Percentiles rank a stretch among this genome's conserved stretches.
These are phyloP conservation scores for Solanum raphanifolium DNA, from an alignment of 257 asterid species.

Conservation along the genomic window DNA sequence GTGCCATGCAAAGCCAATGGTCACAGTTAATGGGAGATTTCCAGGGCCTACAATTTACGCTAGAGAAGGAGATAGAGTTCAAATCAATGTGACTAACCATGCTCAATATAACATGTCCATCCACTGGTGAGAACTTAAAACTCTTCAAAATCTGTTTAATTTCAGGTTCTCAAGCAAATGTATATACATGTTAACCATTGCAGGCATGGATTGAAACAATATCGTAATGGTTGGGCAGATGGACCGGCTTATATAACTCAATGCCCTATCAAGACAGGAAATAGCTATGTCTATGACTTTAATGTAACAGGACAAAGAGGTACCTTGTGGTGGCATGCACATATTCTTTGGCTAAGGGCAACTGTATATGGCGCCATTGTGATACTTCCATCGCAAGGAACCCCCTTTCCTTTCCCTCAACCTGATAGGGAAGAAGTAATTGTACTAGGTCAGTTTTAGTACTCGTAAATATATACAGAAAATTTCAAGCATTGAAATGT, in stretches of 20 bases:
- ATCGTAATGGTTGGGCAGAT: slow-evolving; percentile 15
- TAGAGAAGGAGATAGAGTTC: slow-evolving; percentile 25
- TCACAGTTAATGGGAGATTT: slow-evolving; percentile 48
- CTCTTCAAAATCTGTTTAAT: neutral
- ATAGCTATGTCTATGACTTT: slow-evolving; percentile 24
- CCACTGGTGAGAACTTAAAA: slow-evolving; percentile 29
- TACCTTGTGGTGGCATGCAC: slow-evolving; percentile 15
- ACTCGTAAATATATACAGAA: neutral
- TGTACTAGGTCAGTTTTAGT: slow-evolving; percentile 5
- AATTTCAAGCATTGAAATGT: neutral
- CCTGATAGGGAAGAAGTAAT: slow-evolving; percentile 14
- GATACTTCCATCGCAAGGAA: slow-evolving; percentile 39
- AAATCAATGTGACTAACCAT: slow-evolving; percentile 41
- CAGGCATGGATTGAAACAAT: slow-evolving; percentile 66
- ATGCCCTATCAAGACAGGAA: slow-evolving; percentile 51
- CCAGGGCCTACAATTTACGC: neutral
- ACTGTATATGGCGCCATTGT: slow-evolving; percentile 62
- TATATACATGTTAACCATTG: neutral
- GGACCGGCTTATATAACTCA: slow-evolving; percentile 46
- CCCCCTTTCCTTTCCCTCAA: slow-evolving; percentile 48
- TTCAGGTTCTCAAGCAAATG: neutral
- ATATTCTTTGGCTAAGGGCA: slow-evolving; percentile 56
- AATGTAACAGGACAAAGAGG: slow-evolving; percentile 36
- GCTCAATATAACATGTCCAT: slow-evolving; percentile 60
- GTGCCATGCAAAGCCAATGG: slow-evolving; percentile 49